Evolutionary conservation across 495 filamentous ascomycete genomes (phyloP).

Genomic region (Trichocladium uniseriatum): DNA sequence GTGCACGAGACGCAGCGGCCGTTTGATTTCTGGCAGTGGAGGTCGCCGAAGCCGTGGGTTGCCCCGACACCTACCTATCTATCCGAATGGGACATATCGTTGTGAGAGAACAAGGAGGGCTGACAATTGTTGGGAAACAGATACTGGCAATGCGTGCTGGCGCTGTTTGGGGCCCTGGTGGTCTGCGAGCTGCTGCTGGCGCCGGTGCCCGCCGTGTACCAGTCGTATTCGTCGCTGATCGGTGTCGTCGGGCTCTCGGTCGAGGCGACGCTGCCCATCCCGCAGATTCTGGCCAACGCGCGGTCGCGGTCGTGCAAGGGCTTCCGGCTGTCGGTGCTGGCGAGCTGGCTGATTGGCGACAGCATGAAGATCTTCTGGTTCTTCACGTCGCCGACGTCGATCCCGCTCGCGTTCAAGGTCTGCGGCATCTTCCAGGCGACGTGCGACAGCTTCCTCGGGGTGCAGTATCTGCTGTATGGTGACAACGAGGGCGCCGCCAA

Average conservation of each 20-base stretch:
- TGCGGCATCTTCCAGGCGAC: slow-evolving; percentile 86
- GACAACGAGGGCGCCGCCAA: slow-evolving; percentile 35
- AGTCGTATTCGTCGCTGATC: slow-evolving; percentile 58
- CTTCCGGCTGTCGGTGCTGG: slow-evolving; percentile 77
- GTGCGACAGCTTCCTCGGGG: slow-evolving; percentile 73
- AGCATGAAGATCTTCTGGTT: slow-evolving; percentile 95
- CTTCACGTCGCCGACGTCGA: slow-evolving; percentile 59
- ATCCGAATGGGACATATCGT: too few species aligned
- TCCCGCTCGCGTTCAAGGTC: slow-evolving; percentile 82
- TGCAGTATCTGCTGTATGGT: slow-evolving; percentile 81
- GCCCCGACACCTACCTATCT: too few species aligned
- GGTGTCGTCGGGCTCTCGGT: slow-evolving; percentile 80
- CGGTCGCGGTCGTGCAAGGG: slow-evolving; percentile 74
- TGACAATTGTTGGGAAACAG: slow-evolving; percentile 34
- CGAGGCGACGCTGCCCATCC: slow-evolving; percentile 82
- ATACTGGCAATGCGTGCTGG: slow-evolving; percentile 81
- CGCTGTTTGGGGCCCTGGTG: slow-evolving; percentile 56
- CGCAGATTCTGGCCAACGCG: slow-evolving; percentile 78
- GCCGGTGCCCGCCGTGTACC: slow-evolving; percentile 46
- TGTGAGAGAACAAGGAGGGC: not conserved
- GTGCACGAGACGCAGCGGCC: slow-evolving; percentile 49
- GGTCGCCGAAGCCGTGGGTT: slow-evolving; percentile 62
- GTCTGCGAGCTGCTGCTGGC: slow-evolving; percentile 65
- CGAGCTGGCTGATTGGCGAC: slow-evolving; percentile 84
- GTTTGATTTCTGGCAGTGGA: slow-evolving; percentile 95